Conservation (phyloP, 139 green algal species). For the Picochlorum sp. region DNA sequence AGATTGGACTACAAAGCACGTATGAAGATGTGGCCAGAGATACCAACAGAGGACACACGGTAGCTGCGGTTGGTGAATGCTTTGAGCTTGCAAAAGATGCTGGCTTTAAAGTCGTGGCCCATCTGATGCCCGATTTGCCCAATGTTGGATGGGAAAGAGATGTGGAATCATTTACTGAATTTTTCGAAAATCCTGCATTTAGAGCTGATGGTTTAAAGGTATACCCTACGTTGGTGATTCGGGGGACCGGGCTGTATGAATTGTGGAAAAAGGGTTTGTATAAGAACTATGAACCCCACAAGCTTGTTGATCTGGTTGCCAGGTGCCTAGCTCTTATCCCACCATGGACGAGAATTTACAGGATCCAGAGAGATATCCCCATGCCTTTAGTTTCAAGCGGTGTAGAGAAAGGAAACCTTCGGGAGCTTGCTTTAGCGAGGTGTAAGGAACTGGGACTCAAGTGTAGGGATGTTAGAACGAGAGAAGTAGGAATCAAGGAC, state of each 20-base stretch:
- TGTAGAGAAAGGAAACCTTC: constrained; percentile 93
- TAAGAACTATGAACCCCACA: constrained; percentile 76
- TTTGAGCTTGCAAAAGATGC: constrained; percentile 90
- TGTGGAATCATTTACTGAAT: constrained; percentile 91
- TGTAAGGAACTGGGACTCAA: constrained; percentile 78
- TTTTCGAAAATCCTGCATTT: constrained; percentile 95
- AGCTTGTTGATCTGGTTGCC: constrained; percentile 87
- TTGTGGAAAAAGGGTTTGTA: constrained; percentile 94
- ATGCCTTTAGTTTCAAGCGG: constrained; percentile 92
- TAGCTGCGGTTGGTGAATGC: constrained; percentile 80
- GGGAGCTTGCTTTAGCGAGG: constrained; percentile 86
- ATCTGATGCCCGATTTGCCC: constrained; percentile 99
- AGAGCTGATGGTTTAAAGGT: constrained; percentile 87
- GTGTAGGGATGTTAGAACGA: constrained; percentile 85
- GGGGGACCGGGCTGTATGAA: constrained; percentile 93
- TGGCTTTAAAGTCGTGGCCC: constrained; percentile 88
- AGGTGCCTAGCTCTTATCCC: constrained; percentile 81
- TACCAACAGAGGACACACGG: constrained; percentile 90
- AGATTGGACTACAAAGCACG: constrained; percentile 90
- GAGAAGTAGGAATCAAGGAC: constrained; percentile 94
- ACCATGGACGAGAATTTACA: constrained; percentile 89
- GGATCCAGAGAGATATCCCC: constrained; percentile 94
- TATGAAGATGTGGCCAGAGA: constrained; percentile 95
- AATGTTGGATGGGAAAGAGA: constrained; percentile 96
- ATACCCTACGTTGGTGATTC: constrained; percentile 68